Conservation (phyloP, 345 rosid species). For the Dimocarpus longan region DNA sequence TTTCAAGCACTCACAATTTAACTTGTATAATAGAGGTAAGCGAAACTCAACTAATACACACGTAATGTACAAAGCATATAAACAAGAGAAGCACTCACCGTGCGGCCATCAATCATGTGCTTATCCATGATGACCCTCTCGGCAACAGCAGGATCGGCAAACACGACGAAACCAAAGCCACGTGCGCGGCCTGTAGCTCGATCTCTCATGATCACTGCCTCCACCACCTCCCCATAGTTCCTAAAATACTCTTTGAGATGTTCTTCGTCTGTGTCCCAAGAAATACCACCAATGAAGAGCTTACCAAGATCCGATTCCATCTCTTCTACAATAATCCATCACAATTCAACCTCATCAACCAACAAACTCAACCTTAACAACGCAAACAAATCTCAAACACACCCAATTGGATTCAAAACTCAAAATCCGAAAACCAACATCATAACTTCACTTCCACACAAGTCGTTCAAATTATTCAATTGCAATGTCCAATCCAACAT, state of each 20-base stretch:
- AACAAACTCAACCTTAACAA: slow-evolving; percentile 29
- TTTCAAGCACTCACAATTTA: too few relatives aligned
- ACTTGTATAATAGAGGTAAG: too few relatives aligned
- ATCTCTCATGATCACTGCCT: slow-evolving; percentile 97
- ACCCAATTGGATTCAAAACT: slow-evolving; percentile 13
- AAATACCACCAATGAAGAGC: slow-evolving; percentile 98
- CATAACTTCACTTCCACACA: slow-evolving; percentile 1
- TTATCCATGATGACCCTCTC: slow-evolving; percentile 94
- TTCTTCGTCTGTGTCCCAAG: slow-evolving; percentile 98
- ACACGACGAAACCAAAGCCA: slow-evolving; percentile 93
- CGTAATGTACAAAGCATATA: slow-evolving; percentile 16
- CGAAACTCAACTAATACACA: slow-evolving; percentile 8
- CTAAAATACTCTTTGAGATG: slow-evolving; percentile 83
- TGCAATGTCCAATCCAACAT: slow-evolving; percentile 1
- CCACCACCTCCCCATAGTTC: slow-evolving; percentile 86
- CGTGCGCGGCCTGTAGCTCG: slow-evolving; percentile 96
- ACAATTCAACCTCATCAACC: slow-evolving; percentile 39
- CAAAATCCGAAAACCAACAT: neutral
- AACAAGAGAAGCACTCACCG: slow-evolving; percentile 54
- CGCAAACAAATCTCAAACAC: slow-evolving; percentile 19
- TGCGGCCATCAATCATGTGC: slow-evolving; percentile 91
- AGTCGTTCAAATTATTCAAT: slow-evolving; percentile 23
- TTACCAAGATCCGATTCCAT: slow-evolving; percentile 99
- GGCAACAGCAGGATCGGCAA: slow-evolving; percentile 85
- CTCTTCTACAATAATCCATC: slow-evolving; percentile 50